Evolutionary conservation across 2,329 filamentous ascomycete genomes (phyloP).

Genomic region (Aspergillus niger): DNA sequence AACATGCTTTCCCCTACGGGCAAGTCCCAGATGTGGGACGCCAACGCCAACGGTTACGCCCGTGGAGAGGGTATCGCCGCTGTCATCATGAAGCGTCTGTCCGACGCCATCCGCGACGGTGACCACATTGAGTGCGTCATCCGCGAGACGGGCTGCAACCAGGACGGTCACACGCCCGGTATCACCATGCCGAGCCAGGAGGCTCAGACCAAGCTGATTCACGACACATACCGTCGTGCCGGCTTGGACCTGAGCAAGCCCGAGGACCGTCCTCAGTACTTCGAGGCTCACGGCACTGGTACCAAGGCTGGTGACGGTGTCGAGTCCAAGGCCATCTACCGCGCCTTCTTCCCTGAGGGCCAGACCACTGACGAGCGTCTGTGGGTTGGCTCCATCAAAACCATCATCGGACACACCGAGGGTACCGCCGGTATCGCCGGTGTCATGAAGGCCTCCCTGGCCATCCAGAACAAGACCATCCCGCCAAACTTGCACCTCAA

Average conservation of each 20-base stretch:
- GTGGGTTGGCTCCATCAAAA: slow-evolving; percentile 17
- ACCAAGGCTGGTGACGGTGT: slow-evolving; percentile 8
- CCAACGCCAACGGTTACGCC: slow-evolving; percentile 16
- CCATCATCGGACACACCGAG: slow-evolving; percentile 17
- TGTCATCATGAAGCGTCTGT: slow-evolving; percentile 5
- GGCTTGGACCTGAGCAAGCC: slow-evolving; percentile 36
- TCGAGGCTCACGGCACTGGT: slow-evolving; percentile 52
- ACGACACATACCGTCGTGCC: slow-evolving; percentile 40
- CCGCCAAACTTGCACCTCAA: slow-evolving; percentile 31
- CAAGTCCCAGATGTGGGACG: slow-evolving; percentile 27
- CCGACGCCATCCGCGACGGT: slow-evolving; percentile 6
- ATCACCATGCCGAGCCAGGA: slow-evolving; percentile 38
- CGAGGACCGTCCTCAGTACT: slow-evolving; percentile 41
- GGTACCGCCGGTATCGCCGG: slow-evolving; percentile 26
- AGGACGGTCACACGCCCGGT: slow-evolving; percentile 39
- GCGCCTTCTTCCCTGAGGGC: background rate
- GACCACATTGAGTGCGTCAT: slow-evolving; percentile 9
- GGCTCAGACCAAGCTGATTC: slow-evolving; percentile 46
- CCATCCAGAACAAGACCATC: slow-evolving; percentile 25
- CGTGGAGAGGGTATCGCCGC: slow-evolving; percentile 12
- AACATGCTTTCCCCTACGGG: slow-evolving; percentile 36
- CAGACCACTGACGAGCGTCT: background rate
- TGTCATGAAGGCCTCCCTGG: slow-evolving; percentile 25
- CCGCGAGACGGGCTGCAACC: slow-evolving; percentile 35
- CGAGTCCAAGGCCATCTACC: slow-evolving; percentile 9